phyloP scores from a whole-genome alignment of 768 basidiomycete species.

The Termitomyces sp. region DNA sequence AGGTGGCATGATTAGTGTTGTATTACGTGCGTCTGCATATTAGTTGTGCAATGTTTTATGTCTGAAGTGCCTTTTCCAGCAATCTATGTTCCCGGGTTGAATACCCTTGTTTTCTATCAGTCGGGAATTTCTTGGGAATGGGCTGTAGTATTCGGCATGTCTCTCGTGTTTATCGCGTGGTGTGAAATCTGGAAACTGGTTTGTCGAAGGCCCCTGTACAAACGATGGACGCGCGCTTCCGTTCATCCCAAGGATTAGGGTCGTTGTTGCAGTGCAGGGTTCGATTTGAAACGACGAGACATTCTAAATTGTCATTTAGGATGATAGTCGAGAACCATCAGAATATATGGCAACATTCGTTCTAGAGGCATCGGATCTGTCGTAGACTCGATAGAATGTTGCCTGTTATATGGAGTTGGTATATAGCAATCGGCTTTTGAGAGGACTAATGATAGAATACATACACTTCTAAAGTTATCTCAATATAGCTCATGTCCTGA shows the following conservation, averaged over 20 bases:
- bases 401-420: background rate
- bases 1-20: slow-evolving; percentile 30
- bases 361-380: background rate
- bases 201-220: slow-evolving; percentile 22
- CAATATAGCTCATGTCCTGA: too few relatives aligned
- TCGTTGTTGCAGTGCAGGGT: background rate
- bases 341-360: background rate
- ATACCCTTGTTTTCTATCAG: slow-evolving; percentile 32
- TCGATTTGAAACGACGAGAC: background rate
- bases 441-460: background rate
- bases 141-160: slow-evolving; percentile 32
- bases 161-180: slow-evolving; percentile 27
- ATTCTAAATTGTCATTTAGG: background rate
- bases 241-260: background rate
- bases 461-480: too few relatives aligned
- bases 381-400: background rate
- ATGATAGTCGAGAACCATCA: background rate
- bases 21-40: slow-evolving; percentile 24
- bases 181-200: slow-evolving; percentile 35
- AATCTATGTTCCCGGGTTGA: slow-evolving; percentile 32
- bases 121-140: slow-evolving; percentile 33
- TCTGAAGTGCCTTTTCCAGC: slow-evolving; percentile 14
- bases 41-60: background rate
- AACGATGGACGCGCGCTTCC: slow-evolving; percentile 17
- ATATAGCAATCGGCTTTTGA: background rate